phyloP scores from a whole-genome alignment of 1,284 basidiomycete species.

The Apiotrichum veenhuisii region DNA sequence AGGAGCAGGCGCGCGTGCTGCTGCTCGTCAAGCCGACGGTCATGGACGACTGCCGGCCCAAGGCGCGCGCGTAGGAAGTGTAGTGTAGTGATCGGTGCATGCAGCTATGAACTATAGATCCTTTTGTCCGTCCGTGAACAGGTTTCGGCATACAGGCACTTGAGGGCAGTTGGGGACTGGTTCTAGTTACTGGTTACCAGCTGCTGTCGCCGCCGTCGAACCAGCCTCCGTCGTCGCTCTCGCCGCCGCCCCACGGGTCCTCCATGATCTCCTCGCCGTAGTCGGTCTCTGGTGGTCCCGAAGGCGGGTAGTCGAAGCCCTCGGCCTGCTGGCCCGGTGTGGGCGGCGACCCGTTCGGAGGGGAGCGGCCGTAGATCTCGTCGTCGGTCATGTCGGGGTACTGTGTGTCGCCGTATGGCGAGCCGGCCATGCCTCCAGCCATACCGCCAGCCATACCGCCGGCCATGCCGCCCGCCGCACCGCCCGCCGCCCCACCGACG shows the following conservation, averaged over 20 bases:
- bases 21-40: conserved; percentile 48
- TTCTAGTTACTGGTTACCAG: background rate
- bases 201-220: conserved; percentile 30
- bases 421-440: conserved; percentile 28
- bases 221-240: conserved; percentile 13
- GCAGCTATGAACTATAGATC: background rate
- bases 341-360: conserved; percentile 1
- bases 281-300: background rate
- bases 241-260: conserved; percentile 12
- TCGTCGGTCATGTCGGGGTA: conserved; percentile 29
- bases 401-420: background rate
- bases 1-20: conserved; percentile 40
- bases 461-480: conserved; percentile 15
- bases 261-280: conserved; percentile 21
- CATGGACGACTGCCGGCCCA: conserved; percentile 50
- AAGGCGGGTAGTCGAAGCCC: conserved; percentile 15
- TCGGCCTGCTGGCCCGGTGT: conserved; percentile 17
- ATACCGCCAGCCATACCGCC: conserved; percentile 5
- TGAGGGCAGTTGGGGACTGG: no score
- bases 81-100: background rate
- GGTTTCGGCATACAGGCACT: no score
- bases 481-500: conserved; percentile 18
- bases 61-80: conserved; percentile 3
- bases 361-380: conserved; percentile 41
- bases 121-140: no score